Conservation (phyloP, 1,284 basidiomycete genomes). For the Amylostereum areolatum region DNA sequence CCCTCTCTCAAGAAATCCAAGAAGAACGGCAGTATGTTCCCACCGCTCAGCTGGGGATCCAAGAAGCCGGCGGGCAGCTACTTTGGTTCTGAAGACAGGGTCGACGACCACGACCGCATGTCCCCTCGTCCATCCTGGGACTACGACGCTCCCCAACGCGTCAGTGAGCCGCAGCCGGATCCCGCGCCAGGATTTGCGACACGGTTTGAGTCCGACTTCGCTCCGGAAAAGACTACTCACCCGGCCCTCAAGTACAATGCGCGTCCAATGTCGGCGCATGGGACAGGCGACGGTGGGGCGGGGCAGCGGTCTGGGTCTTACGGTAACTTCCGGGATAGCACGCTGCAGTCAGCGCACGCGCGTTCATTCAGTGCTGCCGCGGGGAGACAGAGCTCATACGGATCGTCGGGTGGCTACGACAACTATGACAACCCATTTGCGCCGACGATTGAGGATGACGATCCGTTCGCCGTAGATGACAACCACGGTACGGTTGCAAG, state of each 20-base stretch:
- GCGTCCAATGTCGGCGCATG: conserved; percentile 14
- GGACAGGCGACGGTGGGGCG: conserved; percentile 6
- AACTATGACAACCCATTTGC: conserved; percentile 14
- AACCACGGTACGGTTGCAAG: conserved; percentile 13
- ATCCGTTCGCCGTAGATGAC: conserved; percentile 13
- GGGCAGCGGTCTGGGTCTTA: background rate
- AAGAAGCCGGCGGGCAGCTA: conserved; percentile 47
- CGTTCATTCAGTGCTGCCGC: conserved; percentile 30
- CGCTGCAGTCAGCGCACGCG: conserved; percentile 23
- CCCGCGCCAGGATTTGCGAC: conserved; percentile 14
- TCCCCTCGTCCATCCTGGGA: no score
- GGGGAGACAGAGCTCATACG: conserved; percentile 19
- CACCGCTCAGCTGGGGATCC: conserved; percentile 59
- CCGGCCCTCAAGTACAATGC: no score
- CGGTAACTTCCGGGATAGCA: background rate
- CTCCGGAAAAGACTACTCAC: conserved; percentile 13
- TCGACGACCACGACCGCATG: no score
- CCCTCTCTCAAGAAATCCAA: conserved; percentile 11
- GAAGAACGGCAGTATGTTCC: conserved; percentile 37
- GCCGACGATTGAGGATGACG: conserved; percentile 16
- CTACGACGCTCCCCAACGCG: no score
- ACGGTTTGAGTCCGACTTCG: conserved; percentile 29
- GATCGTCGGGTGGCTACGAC: conserved; percentile 12
- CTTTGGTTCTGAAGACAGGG: conserved; percentile 29
- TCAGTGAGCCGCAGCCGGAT: conserved; percentile 12